Base-by-base conservation (phyloP, 2,329 filamentous ascomycete genomes). In the Alternaria arbusti region DNA sequence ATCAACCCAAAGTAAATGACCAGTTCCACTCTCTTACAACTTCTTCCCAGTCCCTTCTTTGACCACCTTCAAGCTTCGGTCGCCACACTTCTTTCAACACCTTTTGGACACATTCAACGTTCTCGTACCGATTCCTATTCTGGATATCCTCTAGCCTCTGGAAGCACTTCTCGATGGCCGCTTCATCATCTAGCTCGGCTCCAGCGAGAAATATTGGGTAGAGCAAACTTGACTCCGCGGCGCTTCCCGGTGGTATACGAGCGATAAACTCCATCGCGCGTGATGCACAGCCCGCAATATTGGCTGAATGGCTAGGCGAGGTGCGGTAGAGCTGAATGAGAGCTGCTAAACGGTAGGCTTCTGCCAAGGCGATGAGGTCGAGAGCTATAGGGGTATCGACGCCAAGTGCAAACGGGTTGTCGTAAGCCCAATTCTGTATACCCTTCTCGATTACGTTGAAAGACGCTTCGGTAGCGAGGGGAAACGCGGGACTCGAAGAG, bases 201-300 rank as follows among this genome's bases (percentile, higher is more conserved):
- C 76, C 77, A 28, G 75, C 77, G 20, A 79, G 66, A 52, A 79
- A 78, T n/a, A 79, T 74, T 3, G 77, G 77, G 49, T 78, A 79
- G 5, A 79, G 65, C 55, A 79, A 51, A 55, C 76, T 78, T 2
- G 76, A 77, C 28, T 79, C 77, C 0, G 77, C 75, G 17, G 77
- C 67, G 50, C 76, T 78, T 4, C 77, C 77, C 6, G 75, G 66
- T 6, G 77, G 77, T 36, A 79, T 78, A 11, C 77, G 69, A 25
- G 73, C 64, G 15, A 79, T 74, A 52, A 78, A 79, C 20, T 78
- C 72, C 76, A 78, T 78, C 2, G 74, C 72, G 2, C 75, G 70
- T 12, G 72, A 71, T 44, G 77, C 77, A 40, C 71, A 78, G 6
- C 61, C 58, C 10, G 76, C 70, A 6, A 79, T 70, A 6, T 74